These are phyloP conservation scores for Primulina eburnea DNA, from an alignment of 257 asterid genomes.

Conservation along the genomic window DNA sequence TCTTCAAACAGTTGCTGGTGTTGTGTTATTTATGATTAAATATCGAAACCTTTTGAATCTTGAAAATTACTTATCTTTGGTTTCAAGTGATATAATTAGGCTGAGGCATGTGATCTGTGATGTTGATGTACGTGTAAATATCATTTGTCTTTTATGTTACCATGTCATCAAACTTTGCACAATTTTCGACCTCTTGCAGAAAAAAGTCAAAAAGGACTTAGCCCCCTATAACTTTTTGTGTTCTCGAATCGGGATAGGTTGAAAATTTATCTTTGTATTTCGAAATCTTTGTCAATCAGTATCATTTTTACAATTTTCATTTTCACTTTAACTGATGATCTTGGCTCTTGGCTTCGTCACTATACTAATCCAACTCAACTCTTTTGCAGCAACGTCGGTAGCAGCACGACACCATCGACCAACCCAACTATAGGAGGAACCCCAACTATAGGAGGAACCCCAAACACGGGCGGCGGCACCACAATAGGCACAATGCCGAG, in stretches of 20 bases:
- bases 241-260: too few species aligned
- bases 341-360: background rate
- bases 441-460: too few species aligned
- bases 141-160: too few species aligned
- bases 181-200: too few species aligned
- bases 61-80: background rate
- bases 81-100: background rate
- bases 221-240: too few species aligned
- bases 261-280: too few species aligned
- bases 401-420: background rate
- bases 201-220: too few species aligned
- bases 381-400: constrained; percentile 34
- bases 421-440: constrained; percentile 11
- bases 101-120: background rate
- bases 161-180: too few species aligned
- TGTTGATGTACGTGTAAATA: background rate
- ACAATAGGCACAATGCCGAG: constrained; percentile 24
- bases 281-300: too few species aligned
- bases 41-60: background rate
- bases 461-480: constrained; percentile 11
- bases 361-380: constrained; percentile 1
- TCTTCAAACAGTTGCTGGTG: too few species aligned
- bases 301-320: too few species aligned
- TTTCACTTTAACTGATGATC: background rate
- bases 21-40: constrained; percentile 12